A percentile compares a stretch with the other conserved stretches of the same genome.
phyloP scores from a whole-genome alignment of 2,329 filamentous ascomycete genomes.

The Cryoendolithus antarcticus region DNA sequence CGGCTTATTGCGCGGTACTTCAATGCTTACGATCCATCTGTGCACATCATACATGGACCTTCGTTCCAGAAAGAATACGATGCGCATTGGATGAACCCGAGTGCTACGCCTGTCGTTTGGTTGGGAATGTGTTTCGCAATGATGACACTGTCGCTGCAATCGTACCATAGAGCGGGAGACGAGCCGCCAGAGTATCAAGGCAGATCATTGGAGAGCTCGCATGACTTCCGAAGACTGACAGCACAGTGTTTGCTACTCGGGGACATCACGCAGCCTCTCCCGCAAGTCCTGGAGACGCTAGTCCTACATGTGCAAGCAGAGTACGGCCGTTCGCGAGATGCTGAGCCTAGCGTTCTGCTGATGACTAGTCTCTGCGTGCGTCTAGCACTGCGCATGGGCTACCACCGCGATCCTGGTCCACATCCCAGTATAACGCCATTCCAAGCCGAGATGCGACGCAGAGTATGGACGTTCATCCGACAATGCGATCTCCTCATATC shows the following conservation, averaged over 20 bases:
- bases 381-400: conserved; percentile 59
- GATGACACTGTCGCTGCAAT: conserved; percentile 64
- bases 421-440: conserved; percentile 62
- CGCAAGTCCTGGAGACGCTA: conserved; percentile 67
- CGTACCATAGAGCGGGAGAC: conserved; percentile 66
- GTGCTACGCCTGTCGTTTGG: conserved; percentile 65
- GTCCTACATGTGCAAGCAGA: conserved; percentile 66
- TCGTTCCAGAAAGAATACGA: conserved; percentile 68
- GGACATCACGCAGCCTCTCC: conserved; percentile 63
- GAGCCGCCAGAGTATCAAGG: conserved; percentile 68
- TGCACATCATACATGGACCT: conserved; percentile 50
- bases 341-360: conserved; percentile 54
- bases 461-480: conserved; percentile 55
- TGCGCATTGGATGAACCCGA: conserved; percentile 58
- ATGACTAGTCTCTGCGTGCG: conserved; percentile 48
- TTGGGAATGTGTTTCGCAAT: conserved; percentile 65
- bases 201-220: conserved; percentile 39
- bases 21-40: conserved; percentile 59
- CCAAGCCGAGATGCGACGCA: conserved; percentile 58
- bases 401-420: conserved; percentile 65
- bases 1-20: conserved; percentile 82
- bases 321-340: conserved; percentile 60
- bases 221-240: conserved; percentile 54
- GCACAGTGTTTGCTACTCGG: conserved; percentile 66
- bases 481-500: conserved; percentile 68